These are phyloP conservation scores for Schwanniomyces polymorphus DNA, from an alignment of 805 yeast species.

Conservation along the genomic window DNA sequence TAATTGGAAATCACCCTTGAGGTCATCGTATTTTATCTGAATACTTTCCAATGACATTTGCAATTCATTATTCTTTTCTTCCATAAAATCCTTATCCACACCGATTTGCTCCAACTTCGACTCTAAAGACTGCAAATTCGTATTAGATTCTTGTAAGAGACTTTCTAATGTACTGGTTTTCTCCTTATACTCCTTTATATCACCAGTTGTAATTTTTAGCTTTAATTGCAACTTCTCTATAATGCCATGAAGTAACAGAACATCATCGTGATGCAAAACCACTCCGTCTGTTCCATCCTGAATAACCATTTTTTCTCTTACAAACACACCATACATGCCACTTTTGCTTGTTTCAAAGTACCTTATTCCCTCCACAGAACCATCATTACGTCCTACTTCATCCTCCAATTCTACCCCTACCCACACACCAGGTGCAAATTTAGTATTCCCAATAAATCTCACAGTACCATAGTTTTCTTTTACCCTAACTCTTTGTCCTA, in stretches of 20 bases:
- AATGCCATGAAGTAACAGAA: not conserved
- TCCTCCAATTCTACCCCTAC: conserved; percentile 46
- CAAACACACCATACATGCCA: conserved; percentile 49
- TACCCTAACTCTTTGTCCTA: conserved; percentile 34
- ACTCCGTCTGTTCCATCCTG: not conserved
- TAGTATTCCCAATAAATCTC: conserved; percentile 51
- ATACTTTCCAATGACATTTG: conserved; percentile 21
- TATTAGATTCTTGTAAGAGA: not conserved
- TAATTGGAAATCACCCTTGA: conserved; percentile 28
- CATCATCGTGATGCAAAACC: not conserved
- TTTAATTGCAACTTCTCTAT: conserved; percentile 48
- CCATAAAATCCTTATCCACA: conserved; percentile 47
- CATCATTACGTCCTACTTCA: conserved; percentile 49
- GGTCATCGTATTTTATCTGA: conserved; percentile 24
- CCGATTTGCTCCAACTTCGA: conserved; percentile 24
- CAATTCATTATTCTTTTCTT: conserved; percentile 31
- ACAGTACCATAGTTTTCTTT: conserved; percentile 46
- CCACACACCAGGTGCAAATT: conserved; percentile 62
- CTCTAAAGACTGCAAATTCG: conserved; percentile 13
- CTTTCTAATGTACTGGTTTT: conserved; percentile 14
- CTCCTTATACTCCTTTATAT: conserved; percentile 18
- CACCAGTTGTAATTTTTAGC: conserved; percentile 30
- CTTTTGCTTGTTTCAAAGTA: conserved; percentile 36
- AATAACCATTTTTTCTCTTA: conserved; percentile 33
- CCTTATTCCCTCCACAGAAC: conserved; percentile 41